phyloP scores from a whole-genome alignment of 371 early-diverging fungal genomes.

The Rhizopus microsporus region DNA sequence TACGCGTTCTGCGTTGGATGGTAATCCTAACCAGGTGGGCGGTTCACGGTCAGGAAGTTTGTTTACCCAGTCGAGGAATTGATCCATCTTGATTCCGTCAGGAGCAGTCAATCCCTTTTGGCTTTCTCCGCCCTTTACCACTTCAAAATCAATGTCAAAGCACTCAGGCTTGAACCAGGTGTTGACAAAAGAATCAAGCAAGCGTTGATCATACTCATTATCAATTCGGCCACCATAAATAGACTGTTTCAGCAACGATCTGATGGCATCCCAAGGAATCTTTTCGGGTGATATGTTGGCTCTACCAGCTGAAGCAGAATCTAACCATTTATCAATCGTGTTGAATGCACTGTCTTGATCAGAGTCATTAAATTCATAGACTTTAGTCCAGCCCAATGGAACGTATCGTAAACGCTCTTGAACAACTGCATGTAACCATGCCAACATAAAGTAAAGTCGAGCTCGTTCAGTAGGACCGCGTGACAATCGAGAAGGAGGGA shows the following conservation, averaged over 20 bases:
- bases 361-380: constrained; percentile 97
- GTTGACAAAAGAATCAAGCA: constrained; percentile 90
- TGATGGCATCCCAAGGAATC: constrained; percentile 96
- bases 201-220: constrained; percentile 85
- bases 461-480: constrained; percentile 87
- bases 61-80: constrained; percentile 89
- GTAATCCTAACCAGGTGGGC: constrained; percentile 96
- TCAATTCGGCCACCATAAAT: constrained; percentile 98
- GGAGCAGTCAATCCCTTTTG: constrained; percentile 67
- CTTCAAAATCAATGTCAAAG: constrained; percentile 80
- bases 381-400: constrained; percentile 97
- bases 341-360: constrained; percentile 91
- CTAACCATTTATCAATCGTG: constrained; percentile 92
- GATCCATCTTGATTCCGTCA: constrained; percentile 86
- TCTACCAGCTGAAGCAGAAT: constrained; percentile 75
- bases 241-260: constrained; percentile 81
- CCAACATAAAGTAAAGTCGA: constrained; percentile 91
- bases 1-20: constrained; percentile 92
- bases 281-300: constrained; percentile 91
- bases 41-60: constrained; percentile 91
- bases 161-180: constrained; percentile 79
- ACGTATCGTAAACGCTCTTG: constrained; percentile 95
- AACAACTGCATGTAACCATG: constrained; percentile 96
- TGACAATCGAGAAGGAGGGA: constrained; percentile 58
- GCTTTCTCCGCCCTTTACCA: constrained; percentile 65